Evolutionary conservation across 352 stramenopile genomes (phyloP), one percentile per base, ranked within the genome.

Genomic region (Phytopythium ostracodes): DNA sequence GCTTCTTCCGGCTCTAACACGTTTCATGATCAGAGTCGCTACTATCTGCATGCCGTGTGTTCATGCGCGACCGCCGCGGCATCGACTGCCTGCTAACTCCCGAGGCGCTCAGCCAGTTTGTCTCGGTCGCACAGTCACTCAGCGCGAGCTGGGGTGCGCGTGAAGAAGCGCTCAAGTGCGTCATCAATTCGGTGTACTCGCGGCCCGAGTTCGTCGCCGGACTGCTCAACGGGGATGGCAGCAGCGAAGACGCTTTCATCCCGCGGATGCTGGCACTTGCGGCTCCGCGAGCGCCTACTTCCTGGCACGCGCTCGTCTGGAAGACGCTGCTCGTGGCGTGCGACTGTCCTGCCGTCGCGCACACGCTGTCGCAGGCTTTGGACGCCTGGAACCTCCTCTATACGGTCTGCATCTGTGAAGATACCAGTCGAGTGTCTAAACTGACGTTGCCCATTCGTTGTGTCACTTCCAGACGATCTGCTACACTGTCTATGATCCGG

Each of bases 131-230:
- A 51, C 70, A 75, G 49, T 17, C 59, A 7, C 18, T 24, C 11
- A 53, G 6, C 15, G 65, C 6, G 6, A n/a, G 71, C 11, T 70
- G 66, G 60, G 40, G 44, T 4, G 59, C 74, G 6, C 68, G 62
- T 9, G 79, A 86, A 67, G 81, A 87, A 68, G 71, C 76, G 29
- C 59, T 91, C 53, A 91, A 87, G 62, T 91, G 81, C 67, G 65
- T 73, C 47, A 80, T 91, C 56, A 91, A 91, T 53, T 86, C 72
- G 25, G 69, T 89, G 11, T 87, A 84, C 60, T 80, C 66, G 29
- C 69, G 81, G 9, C 77, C 76, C 8, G 74, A 84, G 8, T 91
- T 91, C 49, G 71, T 89, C 25, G 12, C 62, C 75, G 50, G 56
- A 60, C 38, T 60, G 27, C 25, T 54, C 4, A 7, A 20, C 20